These are phyloP conservation scores for Hyaloscypha hepaticicola DNA, from an alignment of 495 filamentous ascomycete species.

Conservation along the genomic window DNA sequence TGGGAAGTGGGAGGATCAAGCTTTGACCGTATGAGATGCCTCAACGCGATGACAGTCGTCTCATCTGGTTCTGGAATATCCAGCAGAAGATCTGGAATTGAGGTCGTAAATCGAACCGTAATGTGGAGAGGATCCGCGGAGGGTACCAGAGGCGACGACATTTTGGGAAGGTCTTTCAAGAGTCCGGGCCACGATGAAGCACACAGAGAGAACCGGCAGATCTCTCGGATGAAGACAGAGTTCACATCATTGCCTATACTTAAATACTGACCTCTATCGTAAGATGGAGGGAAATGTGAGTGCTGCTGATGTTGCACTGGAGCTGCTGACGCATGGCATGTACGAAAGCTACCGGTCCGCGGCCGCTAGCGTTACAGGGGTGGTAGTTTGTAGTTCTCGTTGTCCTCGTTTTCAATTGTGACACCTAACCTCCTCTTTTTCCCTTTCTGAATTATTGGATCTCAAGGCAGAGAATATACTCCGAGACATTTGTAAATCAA, in stretches of 20 bases:
- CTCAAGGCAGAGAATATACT: too few relatives aligned
- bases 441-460: too few relatives aligned
- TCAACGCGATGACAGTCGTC: slow-evolving; percentile 73
- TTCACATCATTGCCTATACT: not conserved
- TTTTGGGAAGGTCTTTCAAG: not conserved
- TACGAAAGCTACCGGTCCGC: not conserved
- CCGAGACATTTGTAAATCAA: too few relatives aligned
- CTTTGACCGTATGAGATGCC: slow-evolving; percentile 73
- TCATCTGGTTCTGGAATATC: slow-evolving; percentile 63
- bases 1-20: slow-evolving; percentile 58
- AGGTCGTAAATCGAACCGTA: slow-evolving; percentile 83
- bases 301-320: not conserved
- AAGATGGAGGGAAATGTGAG: not conserved
- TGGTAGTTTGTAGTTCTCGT: too few relatives aligned
- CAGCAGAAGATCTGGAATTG: slow-evolving; percentile 79
- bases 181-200: not conserved
- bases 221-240: not conserved
- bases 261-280: not conserved
- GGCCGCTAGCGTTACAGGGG: not conserved
- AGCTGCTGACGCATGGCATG: not conserved
- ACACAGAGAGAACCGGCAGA: not conserved
- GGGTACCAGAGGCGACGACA: slow-evolving; percentile 4
- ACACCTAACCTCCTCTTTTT: too few relatives aligned
- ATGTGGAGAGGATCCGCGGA: slow-evolving; percentile 45
- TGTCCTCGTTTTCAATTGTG: too few relatives aligned